phyloP scores from a whole-genome alignment of 2,329 filamentous ascomycete genomes.

The Ophidiomyces ophidiicola region DNA sequence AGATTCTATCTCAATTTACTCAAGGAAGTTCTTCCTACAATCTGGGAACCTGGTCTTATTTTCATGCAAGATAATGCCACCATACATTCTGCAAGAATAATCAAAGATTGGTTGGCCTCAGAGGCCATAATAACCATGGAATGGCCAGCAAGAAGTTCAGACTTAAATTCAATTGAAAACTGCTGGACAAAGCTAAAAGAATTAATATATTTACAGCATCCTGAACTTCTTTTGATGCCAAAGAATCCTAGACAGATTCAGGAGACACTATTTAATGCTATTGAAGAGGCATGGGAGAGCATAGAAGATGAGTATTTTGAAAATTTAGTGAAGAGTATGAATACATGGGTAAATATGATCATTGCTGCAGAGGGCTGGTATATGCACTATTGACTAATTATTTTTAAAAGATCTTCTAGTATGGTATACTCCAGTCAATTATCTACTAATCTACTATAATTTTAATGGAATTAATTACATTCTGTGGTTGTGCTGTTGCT shows the following conservation, averaged over 20 bases:
- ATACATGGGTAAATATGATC: neutral
- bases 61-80: too few species aligned
- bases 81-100: too few species aligned
- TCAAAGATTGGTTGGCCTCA: too few species aligned
- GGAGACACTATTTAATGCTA: neutral
- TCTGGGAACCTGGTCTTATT: too few species aligned
- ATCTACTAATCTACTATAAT: neutral
- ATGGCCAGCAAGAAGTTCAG: conserved; percentile 18
- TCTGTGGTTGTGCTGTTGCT: neutral
- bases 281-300: conserved; percentile 6
- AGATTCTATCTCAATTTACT: neutral
- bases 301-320: conserved; percentile 6
- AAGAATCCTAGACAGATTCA: neutral
- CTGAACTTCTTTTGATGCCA: conserved; percentile 1
- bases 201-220: conserved; percentile 2
- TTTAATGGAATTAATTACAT: neutral
- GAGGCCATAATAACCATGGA: conserved; percentile 6
- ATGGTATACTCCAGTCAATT: neutral
- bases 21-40: too few species aligned
- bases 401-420: neutral
- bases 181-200: conserved; percentile 17
- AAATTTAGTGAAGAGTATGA: conserved; percentile 1
- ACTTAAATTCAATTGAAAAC: conserved; percentile 19
- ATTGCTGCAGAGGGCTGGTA: conserved; percentile 1
- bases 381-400: conserved; percentile 1